phyloP scores from a whole-genome alignment of 1,284 basidiomycete species.

The Jaminaea rosea region DNA sequence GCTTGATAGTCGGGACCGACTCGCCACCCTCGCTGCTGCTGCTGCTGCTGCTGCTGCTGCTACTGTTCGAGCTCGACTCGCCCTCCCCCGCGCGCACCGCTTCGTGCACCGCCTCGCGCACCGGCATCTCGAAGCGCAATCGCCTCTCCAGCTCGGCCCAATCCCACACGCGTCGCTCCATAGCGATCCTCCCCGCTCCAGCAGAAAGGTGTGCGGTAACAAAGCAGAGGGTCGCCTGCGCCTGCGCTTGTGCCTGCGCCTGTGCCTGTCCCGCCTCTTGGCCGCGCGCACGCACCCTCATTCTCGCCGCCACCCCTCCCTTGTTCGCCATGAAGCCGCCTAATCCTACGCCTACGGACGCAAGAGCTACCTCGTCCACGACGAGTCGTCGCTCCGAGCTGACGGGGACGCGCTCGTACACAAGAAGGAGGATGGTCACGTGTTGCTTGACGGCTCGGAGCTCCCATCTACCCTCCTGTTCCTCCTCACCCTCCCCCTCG shows the following conservation, averaged over 20 bases:
- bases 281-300: background rate
- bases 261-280: background rate
- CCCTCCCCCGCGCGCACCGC: too few relatives aligned
- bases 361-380: background rate
- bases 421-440: slow-evolving; percentile 12
- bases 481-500: background rate
- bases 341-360: slow-evolving; percentile 9
- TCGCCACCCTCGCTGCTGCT: slow-evolving; percentile 53
- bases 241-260: too few relatives aligned
- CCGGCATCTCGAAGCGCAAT: slow-evolving; percentile 56
- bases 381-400: background rate
- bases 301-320: slow-evolving; percentile 9
- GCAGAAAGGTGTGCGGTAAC: slow-evolving; percentile 90
- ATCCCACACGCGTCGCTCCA: slow-evolving; percentile 5
- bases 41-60: slow-evolving; percentile 75
- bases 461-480: background rate
- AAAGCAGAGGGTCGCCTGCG: slow-evolving; percentile 68
- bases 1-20: too few relatives aligned
- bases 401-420: slow-evolving; percentile 6
- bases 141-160: slow-evolving; percentile 3
- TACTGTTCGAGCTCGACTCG: slow-evolving; percentile 70
- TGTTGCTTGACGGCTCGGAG: slow-evolving; percentile 7
- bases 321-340: slow-evolving; percentile 18
- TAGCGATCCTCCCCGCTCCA: background rate
- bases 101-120: slow-evolving; percentile 68